Conservation (phyloP, 1,139 yeast species). For the Geotrichum candidum region DNA sequence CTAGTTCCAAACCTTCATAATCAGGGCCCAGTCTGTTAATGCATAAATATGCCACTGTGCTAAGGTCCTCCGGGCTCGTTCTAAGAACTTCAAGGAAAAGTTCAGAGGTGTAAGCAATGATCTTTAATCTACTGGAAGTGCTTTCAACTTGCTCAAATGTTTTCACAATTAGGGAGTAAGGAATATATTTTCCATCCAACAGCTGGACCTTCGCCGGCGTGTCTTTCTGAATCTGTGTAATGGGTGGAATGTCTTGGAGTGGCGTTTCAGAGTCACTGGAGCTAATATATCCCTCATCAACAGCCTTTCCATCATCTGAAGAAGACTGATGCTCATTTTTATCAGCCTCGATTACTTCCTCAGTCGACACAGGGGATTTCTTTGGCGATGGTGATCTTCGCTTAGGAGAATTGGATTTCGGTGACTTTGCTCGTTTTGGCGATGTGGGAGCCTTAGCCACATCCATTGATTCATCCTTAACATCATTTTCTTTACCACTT, state of each 20-base stretch:
- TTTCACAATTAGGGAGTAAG: constrained; percentile 40
- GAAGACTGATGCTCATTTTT: background rate
- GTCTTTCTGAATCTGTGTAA: constrained; percentile 2
- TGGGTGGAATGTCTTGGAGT: background rate
- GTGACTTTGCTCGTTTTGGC: background rate
- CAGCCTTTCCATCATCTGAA: background rate
- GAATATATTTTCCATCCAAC: constrained; percentile 10
- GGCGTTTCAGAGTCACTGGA: background rate
- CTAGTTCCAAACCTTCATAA: constrained; percentile 87
- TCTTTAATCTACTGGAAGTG: constrained; percentile 77
- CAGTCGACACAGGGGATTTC: background rate
- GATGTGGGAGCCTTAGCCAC: background rate
- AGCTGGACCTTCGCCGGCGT: constrained; percentile 6
- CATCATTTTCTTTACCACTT: background rate
- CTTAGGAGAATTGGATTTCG: background rate
- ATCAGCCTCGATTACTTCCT: background rate
- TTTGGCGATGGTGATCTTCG: background rate
- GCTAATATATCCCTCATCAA: background rate
- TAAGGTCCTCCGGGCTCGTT: constrained; percentile 53
- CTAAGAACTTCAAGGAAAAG: constrained; percentile 60
- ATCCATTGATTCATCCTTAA: background rate
- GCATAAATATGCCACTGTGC: constrained; percentile 71
- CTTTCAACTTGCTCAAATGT: constrained; percentile 71
- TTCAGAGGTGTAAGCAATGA: constrained; percentile 64
- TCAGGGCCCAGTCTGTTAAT: constrained; percentile 92